Conservation (phyloP, 352 stramenopile species). For the Sclerospora graminicola region DNA sequence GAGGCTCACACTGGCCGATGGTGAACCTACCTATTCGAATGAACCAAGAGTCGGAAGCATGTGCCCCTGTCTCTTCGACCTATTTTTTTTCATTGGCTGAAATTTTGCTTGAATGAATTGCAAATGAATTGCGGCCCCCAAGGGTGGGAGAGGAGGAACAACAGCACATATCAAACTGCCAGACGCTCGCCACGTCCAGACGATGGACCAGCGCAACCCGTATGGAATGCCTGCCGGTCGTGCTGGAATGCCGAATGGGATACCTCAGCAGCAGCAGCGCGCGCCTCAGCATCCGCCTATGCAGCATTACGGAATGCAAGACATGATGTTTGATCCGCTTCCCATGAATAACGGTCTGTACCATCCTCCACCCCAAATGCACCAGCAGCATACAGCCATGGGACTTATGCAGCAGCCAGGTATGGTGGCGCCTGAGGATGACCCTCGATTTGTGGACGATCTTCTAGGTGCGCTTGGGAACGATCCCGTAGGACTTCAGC, state of each 20-base stretch:
- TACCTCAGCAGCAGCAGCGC: conserved; percentile 25
- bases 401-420: conserved; percentile 35
- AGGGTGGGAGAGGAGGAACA: too few relatives aligned
- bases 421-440: conserved; percentile 48
- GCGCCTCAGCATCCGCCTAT: conserved; percentile 14
- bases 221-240: conserved; percentile 45
- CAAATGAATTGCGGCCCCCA: too few relatives aligned
- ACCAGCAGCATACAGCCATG: conserved; percentile 35
- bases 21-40: too few relatives aligned
- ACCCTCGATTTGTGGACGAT: conserved; percentile 62
- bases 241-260: conserved; percentile 29
- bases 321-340: conserved; percentile 72
- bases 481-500: conserved; percentile 39
- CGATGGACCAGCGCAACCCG: conserved; percentile 47
- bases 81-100: too few relatives aligned
- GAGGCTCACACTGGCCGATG: too few relatives aligned
- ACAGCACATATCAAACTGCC: background rate
- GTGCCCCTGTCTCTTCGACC: too few relatives aligned
- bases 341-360: conserved; percentile 52
- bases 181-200: conserved; percentile 1
- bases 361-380: conserved; percentile 24
- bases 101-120: too few relatives aligned
- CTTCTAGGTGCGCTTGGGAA: conserved; percentile 50
- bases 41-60: too few relatives aligned
- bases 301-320: conserved; percentile 55